Base-by-base conservation (phyloP, 352 stramenopile species). In the Ophiocytium majus region DNA sequence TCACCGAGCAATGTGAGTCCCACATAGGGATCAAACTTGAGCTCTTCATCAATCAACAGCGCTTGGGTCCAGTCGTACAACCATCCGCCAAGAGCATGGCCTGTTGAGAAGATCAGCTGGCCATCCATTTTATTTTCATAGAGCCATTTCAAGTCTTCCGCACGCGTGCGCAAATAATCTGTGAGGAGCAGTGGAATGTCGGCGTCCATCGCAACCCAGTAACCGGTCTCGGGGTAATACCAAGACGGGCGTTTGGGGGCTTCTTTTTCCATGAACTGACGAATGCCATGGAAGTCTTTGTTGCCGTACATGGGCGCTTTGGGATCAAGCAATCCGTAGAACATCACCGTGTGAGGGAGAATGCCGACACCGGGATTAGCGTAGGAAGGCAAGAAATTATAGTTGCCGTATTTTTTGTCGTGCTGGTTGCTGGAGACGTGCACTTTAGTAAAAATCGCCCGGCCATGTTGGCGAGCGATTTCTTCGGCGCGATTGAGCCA, bases 401-500 rank as follows among this genome's bases (percentile, higher is more conserved):
- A 71, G 57, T 71, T 71, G 19, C 57, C 57, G 19, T 28, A 71
- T 71, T 71, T 71, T 71, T 23, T 23, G 57, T 71, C 28, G 57
- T 71, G 28, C 57, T 71, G 57, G 28, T 71, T 71, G 19, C 19
- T 71, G 57, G 57, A 71, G 57, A 23, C 23, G 57, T 71, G 57
- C 23, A 71, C 57, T 71, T 71, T 71, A 28, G 28, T 28, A 23
- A 71, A 23, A 23, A 71, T 71, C n/a, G n/a, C n/a, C n/a, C n/a
- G n/a, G n/a, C n/a, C n/a, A n/a, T n/a, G n/a, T n/a, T n/a, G n/a
- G 23, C 57, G 57, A 23, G 57, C 57, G 28, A 71, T 71, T 71
- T 71, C 57, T n/a, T n/a, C n/a, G n/a, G n/a, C n/a, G n/a, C n/a
- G n/a, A 71, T 71, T 71, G 19, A 71, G 57, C 57, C 57, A 71